These are phyloP conservation scores for Anthostomella pinea DNA, from an alignment of 2,329 filamentous ascomycete genomes.

Conservation along the genomic window DNA sequence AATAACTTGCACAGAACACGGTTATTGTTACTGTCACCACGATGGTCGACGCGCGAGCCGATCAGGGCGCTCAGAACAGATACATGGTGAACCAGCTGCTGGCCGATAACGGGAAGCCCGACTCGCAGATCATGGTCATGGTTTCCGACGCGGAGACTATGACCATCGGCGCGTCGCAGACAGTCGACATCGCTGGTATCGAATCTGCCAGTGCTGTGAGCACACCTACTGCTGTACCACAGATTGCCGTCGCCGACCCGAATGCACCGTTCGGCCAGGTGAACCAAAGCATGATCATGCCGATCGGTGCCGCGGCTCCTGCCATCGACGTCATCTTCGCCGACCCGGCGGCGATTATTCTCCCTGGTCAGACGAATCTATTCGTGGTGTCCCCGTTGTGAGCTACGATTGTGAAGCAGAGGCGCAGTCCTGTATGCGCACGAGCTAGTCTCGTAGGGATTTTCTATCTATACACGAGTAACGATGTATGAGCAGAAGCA, in stretches of 20 bases:
- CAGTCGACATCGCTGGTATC: slow-evolving; percentile 19
- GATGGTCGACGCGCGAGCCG: slow-evolving; percentile 34
- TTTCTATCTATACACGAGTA: no score
- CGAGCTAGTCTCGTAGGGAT: slow-evolving; percentile 25
- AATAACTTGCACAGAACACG: slow-evolving; percentile 30
- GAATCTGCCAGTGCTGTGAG: slow-evolving; percentile 18
- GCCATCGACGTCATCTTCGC: slow-evolving; percentile 29
- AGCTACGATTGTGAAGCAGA: no score
- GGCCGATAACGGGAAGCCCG: slow-evolving; percentile 35
- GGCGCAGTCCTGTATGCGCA: no score
- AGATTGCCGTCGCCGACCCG: slow-evolving; percentile 26
- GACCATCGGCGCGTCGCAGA: slow-evolving; percentile 31
- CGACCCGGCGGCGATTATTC: slow-evolving; percentile 39
- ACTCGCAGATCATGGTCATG: slow-evolving; percentile 37
- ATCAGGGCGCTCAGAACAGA: slow-evolving; percentile 27
- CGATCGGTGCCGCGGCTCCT: slow-evolving; percentile 28
- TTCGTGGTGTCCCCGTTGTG: no score
- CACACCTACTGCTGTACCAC: slow-evolving; percentile 14
- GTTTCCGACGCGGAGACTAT: slow-evolving; percentile 35
- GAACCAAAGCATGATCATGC: slow-evolving; percentile 35
- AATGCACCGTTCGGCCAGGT: slow-evolving; percentile 33
- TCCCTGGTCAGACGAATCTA: slow-evolving; percentile 31
- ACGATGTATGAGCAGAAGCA: no score
- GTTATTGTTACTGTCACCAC: slow-evolving; percentile 38
- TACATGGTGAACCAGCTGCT: slow-evolving; percentile 40